Conservation (phyloP, 2,329 filamentous ascomycete genomes). For the Tolypocladium guangdongense region DNA sequence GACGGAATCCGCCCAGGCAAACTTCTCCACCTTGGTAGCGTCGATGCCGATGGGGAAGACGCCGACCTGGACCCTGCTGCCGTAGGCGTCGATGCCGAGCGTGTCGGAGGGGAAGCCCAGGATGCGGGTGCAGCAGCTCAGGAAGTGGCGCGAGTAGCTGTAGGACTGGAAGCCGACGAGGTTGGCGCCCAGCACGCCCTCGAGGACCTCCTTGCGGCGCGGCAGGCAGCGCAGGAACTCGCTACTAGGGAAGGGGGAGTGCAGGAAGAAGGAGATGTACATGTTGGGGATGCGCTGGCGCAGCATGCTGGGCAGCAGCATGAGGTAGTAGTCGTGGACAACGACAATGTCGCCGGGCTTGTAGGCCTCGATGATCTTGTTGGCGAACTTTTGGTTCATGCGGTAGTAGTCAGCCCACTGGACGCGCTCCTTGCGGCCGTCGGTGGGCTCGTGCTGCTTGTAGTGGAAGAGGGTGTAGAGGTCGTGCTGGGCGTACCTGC, state of each 20-base stretch:
- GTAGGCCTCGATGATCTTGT: constrained; percentile 79
- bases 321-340: constrained; percentile 88
- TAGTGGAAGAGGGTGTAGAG: constrained; percentile 93
- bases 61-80: constrained; percentile 78
- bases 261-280: constrained; percentile 90
- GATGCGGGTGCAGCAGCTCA: constrained; percentile 85
- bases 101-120: constrained; percentile 82
- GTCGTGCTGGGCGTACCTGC: constrained; percentile 81
- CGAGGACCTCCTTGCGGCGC: constrained; percentile 78
- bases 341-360: constrained; percentile 87
- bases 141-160: constrained; percentile 89
- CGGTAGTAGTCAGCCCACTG: constrained; percentile 90
- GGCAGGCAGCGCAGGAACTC: constrained; percentile 88
- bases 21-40: constrained; percentile 62
- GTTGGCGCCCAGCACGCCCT: constrained; percentile 82
- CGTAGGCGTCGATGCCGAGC: constrained; percentile 79
- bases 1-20: constrained; percentile 60
- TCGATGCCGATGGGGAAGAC: constrained; percentile 95
- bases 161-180: constrained; percentile 93
- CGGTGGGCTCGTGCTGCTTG: constrained; percentile 83
- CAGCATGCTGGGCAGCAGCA: constrained; percentile 80
- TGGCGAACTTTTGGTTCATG: constrained; percentile 86
- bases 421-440: constrained; percentile 69
- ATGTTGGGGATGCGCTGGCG: constrained; percentile 78
- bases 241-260: constrained; percentile 90